A percentile compares a stretch with the other conserved stretches of the same genome.
Evolutionary conservation across 2,329 filamentous ascomycete genomes (phyloP).

Genomic region (Diaporthe citriasiana): DNA sequence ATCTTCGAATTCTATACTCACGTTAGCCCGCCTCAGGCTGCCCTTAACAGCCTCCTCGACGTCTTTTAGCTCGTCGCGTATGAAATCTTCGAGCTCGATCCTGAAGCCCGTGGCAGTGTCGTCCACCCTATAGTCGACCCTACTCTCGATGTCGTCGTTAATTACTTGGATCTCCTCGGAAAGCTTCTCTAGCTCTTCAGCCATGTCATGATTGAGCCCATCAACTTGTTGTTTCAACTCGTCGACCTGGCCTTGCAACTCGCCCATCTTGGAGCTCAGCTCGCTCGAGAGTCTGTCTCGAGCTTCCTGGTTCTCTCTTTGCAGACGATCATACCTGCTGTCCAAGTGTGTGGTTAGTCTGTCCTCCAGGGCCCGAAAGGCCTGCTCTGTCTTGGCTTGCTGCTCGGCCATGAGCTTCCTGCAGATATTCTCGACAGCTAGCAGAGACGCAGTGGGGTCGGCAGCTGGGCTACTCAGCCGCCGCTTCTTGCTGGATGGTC

Average conservation of each 20-base stretch:
- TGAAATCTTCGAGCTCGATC: slow-evolving; percentile 18
- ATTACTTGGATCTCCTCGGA: slow-evolving; percentile 17
- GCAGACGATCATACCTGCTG: not conserved
- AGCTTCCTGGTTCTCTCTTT: not conserved
- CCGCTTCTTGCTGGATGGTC: slow-evolving; percentile 16
- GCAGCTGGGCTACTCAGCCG: slow-evolving; percentile 1
- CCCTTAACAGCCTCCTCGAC: slow-evolving; percentile 19
- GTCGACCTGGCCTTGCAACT: slow-evolving; percentile 4
- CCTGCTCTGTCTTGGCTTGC: slow-evolving; percentile 26
- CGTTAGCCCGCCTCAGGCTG: slow-evolving; percentile 25
- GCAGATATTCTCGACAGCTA: slow-evolving; percentile 2
- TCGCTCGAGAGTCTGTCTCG: not conserved
- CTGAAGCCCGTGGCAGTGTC: slow-evolving; percentile 4
- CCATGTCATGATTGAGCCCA: not conserved
- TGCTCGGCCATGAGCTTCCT: slow-evolving; percentile 21
- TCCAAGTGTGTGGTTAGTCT: slow-evolving; percentile 16
- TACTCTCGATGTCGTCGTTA: slow-evolving; percentile 26
- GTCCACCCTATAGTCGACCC: slow-evolving; percentile 15
- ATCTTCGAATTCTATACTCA: slow-evolving; percentile 32
- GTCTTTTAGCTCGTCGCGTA: slow-evolving; percentile 7
- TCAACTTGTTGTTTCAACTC: slow-evolving; percentile 14
- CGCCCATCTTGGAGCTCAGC: slow-evolving; percentile 5
- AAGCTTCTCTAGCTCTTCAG: slow-evolving; percentile 1
- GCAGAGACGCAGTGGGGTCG: not conserved
- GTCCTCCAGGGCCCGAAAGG: slow-evolving; percentile 6